Evolutionary conservation across 176 grass and related monocot genomes (phyloP).

Genomic region (Phoenix roebelenii): DNA sequence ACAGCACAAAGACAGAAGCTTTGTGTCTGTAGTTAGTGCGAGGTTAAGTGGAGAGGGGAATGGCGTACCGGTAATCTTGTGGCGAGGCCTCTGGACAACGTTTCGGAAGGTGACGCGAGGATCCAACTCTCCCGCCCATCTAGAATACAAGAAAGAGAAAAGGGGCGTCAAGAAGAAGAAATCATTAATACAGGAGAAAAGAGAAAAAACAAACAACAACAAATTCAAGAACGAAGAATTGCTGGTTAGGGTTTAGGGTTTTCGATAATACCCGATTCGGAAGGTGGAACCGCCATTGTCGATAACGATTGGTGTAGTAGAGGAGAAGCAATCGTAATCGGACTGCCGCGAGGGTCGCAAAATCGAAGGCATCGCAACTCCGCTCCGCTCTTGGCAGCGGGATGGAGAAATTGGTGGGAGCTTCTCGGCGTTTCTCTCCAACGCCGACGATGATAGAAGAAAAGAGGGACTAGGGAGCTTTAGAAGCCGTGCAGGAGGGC

Average conservation of each 20-base stretch:
- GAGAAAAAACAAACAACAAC: background rate
- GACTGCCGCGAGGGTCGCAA: background rate
- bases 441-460: too few relatives aligned
- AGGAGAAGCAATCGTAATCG: slow-evolving; percentile 56
- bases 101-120: slow-evolving; percentile 75
- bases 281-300: slow-evolving; percentile 88
- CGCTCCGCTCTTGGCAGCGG: too few relatives aligned
- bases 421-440: too few relatives aligned
- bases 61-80: slow-evolving; percentile 53
- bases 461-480: too few relatives aligned
- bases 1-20: too few relatives aligned
- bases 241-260: slow-evolving; percentile 17
- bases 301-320: slow-evolving; percentile 71
- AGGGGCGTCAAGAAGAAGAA: too few relatives aligned
- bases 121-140: slow-evolving; percentile 90
- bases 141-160: slow-evolving; percentile 15
- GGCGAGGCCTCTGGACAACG: slow-evolving; percentile 80
- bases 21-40: too few relatives aligned
- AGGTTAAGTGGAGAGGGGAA: background rate
- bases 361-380: too few relatives aligned
- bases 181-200: background rate
- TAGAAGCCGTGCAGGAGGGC: too few relatives aligned
- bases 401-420: too few relatives aligned
- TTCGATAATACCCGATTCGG: slow-evolving; percentile 56
- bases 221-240: too few relatives aligned